phyloP scores from a whole-genome alignment of 495 filamentous ascomycete species.

The Hapsidospora chrysogenum region DNA sequence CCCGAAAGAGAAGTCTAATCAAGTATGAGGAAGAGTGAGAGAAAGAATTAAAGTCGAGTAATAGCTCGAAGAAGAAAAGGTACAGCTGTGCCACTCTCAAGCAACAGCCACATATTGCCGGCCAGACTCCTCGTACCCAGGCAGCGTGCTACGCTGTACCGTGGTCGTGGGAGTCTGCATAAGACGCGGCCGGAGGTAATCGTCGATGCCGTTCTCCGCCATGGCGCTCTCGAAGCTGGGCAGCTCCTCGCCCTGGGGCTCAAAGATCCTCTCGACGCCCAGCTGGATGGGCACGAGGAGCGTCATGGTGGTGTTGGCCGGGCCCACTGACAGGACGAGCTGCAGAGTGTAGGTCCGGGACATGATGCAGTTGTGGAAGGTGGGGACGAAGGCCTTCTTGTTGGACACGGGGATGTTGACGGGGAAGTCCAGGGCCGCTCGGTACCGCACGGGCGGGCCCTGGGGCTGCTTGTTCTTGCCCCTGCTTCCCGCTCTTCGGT shows the following conservation, averaged over 20 bases:
- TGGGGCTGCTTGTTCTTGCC: slow-evolving; percentile 3
- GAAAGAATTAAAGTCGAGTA: no score
- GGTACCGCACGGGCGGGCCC: slow-evolving; percentile 32
- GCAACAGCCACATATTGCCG: not conserved
- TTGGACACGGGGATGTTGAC: slow-evolving; percentile 44
- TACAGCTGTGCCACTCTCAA: no score
- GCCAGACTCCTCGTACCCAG: slow-evolving; percentile 15
- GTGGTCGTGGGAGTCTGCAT: no score
- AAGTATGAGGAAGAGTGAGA: no score
- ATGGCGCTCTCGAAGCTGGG: slow-evolving; percentile 20
- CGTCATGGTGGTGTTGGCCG: slow-evolving; percentile 36
- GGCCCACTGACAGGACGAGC: slow-evolving; percentile 43
- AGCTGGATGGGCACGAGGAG: slow-evolving; percentile 70
- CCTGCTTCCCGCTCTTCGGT: not conserved
- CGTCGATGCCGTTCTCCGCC: slow-evolving; percentile 12
- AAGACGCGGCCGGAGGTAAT: no score
- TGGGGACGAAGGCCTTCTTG: slow-evolving; percentile 62
- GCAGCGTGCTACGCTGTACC: slow-evolving; percentile 11
- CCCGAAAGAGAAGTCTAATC: no score
- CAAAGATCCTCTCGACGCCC: slow-evolving; percentile 16
- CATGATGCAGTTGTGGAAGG: slow-evolving; percentile 76
- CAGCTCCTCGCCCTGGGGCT: slow-evolving; percentile 7
- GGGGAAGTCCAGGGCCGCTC: slow-evolving; percentile 52
- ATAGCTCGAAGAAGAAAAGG: no score
- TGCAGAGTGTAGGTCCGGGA: slow-evolving; percentile 66